Evolutionary conservation across 805 yeast genomes (phyloP), one percentile per base, ranked within the genome.

Genomic region (Schizosaccharomyces cryophilus): DNA sequence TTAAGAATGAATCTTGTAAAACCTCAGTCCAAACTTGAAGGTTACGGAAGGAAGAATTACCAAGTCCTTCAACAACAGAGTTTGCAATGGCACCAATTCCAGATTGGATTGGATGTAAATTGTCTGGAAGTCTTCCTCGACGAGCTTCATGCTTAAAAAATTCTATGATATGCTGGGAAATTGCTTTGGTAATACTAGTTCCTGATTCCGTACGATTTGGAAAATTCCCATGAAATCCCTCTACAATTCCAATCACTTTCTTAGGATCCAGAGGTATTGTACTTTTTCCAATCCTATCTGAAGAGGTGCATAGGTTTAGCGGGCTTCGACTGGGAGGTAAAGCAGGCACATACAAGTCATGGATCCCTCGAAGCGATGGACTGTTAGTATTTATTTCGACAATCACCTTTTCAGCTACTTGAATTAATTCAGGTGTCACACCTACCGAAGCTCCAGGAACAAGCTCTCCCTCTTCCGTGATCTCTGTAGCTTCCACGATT

Each of bases 391-490:
- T 93, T 63, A 93, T 81, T 73, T 93, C 98, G 66, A 93, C 84
- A 68, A 93, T 87, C 66, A 93, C 74, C 73, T 89, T 90, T 68
- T 90, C 95, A 54, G 95, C 82, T 62, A 81, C 83, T 42, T 84
- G 74, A 61, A 88, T 73, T 79, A 93, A 83, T 74, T 93, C 98
- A 42, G 98, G 98, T 1, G 96, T 81, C 6, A 86, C 97, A 67
- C 98, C 98, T 56, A 93, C 97, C 2, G 97, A 94, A n/a, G 98
- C 97, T 63, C 98, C 98, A 54, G 96, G 95, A 61, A 93, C 81
- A 69, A 93, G 83, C 13, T 87, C 76, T 65, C 98, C 98, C 69
- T 87, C 90, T 73, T 89, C 97, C 62, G 88, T 84, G 68, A 93
- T 93, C 54, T 95, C 95, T 3, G 97, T 89, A 61, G 98, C 98